These are phyloP conservation scores for Aspergillus intermedius DNA, from an alignment of 2,329 filamentous ascomycete species.

Conservation along the genomic window DNA sequence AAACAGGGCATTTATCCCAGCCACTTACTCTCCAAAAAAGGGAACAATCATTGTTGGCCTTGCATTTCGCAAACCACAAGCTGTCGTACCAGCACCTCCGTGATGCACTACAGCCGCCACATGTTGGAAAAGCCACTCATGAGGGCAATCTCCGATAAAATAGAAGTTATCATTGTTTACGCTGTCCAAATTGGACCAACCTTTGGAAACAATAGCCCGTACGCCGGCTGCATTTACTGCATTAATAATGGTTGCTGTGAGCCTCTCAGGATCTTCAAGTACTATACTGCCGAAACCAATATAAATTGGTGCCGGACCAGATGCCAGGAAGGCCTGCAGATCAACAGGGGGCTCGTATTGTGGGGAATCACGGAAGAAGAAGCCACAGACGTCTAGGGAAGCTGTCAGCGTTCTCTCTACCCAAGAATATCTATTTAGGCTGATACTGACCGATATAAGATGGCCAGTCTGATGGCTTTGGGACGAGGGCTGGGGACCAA, in stretches of 20 bases:
- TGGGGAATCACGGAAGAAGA: conserved; percentile 38
- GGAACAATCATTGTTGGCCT: conserved; percentile 51
- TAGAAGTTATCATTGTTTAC: conserved; percentile 34
- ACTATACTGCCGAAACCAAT: conserved; percentile 55
- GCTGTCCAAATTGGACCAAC: conserved; percentile 46
- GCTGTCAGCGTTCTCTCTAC: background rate
- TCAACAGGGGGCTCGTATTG: conserved; percentile 35
- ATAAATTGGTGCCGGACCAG: conserved; percentile 47
- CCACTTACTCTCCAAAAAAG: conserved; percentile 48
- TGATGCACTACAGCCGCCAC: conserved; percentile 54
- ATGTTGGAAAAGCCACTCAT: conserved; percentile 54
- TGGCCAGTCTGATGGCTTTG: conserved; percentile 38
- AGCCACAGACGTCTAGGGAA: conserved; percentile 36
- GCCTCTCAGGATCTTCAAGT: conserved; percentile 42
- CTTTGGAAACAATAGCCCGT: conserved; percentile 50
- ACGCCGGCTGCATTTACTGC: conserved; percentile 43
- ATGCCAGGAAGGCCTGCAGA: conserved; percentile 38
- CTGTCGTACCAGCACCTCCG: conserved; percentile 55
- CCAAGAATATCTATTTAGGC: background rate
- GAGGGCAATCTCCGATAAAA: conserved; percentile 50
- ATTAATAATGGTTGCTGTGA: conserved; percentile 43
- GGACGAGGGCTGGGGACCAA: conserved; percentile 40
- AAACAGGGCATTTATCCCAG: background rate
- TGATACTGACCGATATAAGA: conserved; percentile 25
- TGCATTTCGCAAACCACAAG: conserved; percentile 47